Evolutionary conservation across 1,139 yeast species (phyloP).

Genomic region (Spathaspora jeffriesii): DNA sequence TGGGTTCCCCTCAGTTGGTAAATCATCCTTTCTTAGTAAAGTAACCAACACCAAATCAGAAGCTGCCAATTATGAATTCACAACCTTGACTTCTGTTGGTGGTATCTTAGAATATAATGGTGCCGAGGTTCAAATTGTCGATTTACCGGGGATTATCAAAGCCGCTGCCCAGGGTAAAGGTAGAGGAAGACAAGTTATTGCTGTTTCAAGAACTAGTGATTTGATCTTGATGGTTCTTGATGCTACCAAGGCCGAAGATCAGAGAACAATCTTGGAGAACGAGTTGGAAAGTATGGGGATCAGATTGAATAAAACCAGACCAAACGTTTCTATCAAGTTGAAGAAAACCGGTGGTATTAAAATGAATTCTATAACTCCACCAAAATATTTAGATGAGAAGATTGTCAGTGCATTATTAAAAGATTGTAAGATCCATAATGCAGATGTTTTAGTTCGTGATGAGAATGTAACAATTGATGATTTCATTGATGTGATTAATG

Average conservation of each 20-base stretch:
- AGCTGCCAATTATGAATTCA: constrained; percentile 93
- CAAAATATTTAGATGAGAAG: constrained; percentile 79
- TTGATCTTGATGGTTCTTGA: constrained; percentile 91
- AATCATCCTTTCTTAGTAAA: constrained; percentile 82
- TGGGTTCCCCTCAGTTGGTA: constrained; percentile 98
- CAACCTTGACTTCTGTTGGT: constrained; percentile 95
- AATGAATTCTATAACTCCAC: constrained; percentile 78
- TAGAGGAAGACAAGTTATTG: constrained; percentile 94
- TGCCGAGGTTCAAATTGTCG: constrained; percentile 95
- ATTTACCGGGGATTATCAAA: constrained; percentile 94
- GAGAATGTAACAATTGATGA: constrained; percentile 91
- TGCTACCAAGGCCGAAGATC: constrained; percentile 92
- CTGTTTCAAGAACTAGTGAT: constrained; percentile 95
- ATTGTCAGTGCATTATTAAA: constrained; percentile 74
- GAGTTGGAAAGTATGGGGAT: constrained; percentile 96
- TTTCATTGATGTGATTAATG: constrained; percentile 89
- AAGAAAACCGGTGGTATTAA: constrained; percentile 94
- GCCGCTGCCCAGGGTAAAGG: constrained; percentile 99
- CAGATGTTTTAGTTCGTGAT: constrained; percentile 89
- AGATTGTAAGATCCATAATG: constrained; percentile 90
- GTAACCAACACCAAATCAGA: constrained; percentile 94
- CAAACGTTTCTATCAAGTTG: constrained; percentile 76
- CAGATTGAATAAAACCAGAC: constrained; percentile 76
- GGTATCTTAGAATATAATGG: constrained; percentile 95
- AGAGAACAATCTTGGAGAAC: constrained; percentile 79